Conservation (phyloP, 495 filamentous ascomycete species). For the Penicilliopsis zonata region DNA sequence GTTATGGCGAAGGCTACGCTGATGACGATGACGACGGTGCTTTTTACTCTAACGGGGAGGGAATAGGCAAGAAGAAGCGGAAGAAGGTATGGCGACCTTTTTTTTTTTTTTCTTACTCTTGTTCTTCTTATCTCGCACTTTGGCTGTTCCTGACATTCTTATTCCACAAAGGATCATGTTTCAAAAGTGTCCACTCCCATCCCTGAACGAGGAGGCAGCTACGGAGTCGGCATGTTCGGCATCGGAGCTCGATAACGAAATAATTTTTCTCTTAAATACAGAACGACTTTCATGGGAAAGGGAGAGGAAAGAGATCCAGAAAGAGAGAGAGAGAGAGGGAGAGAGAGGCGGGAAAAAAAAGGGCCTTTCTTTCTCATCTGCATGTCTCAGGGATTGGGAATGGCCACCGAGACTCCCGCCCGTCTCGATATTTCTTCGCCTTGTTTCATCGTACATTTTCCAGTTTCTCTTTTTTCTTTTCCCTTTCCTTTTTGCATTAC, state of each 20-base stretch:
- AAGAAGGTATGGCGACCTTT: slow-evolving; percentile 37
- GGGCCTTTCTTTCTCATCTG: not conserved
- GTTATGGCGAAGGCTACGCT: slow-evolving; percentile 53
- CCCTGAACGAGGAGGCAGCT: slow-evolving; percentile 32
- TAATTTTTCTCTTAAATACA: slow-evolving; percentile 1
- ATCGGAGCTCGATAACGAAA: slow-evolving; percentile 32
- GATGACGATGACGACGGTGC: slow-evolving; percentile 46
- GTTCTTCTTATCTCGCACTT: slow-evolving; percentile 2
- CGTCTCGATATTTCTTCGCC: slow-evolving; percentile 2
- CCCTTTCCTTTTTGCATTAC: slow-evolving; percentile 39
- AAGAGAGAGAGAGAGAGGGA: slow-evolving; percentile 1
- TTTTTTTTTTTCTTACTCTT: not conserved
- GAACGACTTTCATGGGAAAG: not conserved
- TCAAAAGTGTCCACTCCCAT: slow-evolving; percentile 31
- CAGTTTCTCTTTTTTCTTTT: slow-evolving; percentile 14
- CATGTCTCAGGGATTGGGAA: not conserved
- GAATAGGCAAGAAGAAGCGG: slow-evolving; percentile 33
- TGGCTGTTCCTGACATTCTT: slow-evolving; percentile 3
- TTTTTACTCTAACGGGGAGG: slow-evolving; percentile 34
- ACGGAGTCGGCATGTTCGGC: slow-evolving; percentile 36
- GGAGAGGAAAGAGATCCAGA: too few relatives aligned
- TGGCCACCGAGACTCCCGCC: not conserved
- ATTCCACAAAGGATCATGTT: slow-evolving; percentile 26
- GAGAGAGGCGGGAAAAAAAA: not conserved
- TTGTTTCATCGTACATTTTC: slow-evolving; percentile 7